A percentile compares a stretch with the other conserved stretches of the same genome.
Evolutionary conservation across 768 basidiomycete genomes (phyloP).

Genomic region (Lentinula edodes): DNA sequence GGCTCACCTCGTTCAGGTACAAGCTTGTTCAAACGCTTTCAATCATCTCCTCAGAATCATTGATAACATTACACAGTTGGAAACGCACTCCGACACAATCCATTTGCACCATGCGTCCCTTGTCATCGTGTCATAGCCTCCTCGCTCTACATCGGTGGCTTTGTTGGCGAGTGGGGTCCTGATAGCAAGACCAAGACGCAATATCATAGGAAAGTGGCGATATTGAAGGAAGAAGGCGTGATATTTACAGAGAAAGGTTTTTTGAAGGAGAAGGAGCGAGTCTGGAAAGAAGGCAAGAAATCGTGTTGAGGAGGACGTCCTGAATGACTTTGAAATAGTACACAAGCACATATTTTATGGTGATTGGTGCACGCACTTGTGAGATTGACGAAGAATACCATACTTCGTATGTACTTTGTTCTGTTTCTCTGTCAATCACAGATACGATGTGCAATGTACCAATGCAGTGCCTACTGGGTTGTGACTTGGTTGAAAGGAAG

Average conservation of each 20-base stretch:
- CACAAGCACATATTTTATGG: no score
- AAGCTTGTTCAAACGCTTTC: conserved; percentile 9
- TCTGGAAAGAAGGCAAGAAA: not conserved
- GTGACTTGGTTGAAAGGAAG: no score
- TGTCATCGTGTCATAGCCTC: conserved; percentile 70
- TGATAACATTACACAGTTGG: conserved; percentile 39
- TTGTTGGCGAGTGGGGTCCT: conserved; percentile 54
- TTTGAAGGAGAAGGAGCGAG: conserved; percentile 18
- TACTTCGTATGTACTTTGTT: no score
- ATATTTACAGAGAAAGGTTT: conserved; percentile 39
- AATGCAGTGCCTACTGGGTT: no score
- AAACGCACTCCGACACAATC: conserved; percentile 55
- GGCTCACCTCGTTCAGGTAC: conserved; percentile 64
- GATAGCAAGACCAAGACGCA: conserved; percentile 34
- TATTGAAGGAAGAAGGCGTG: conserved; percentile 51
- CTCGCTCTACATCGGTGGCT: conserved; percentile 56
- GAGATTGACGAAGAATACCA: no score
- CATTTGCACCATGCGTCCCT: conserved; percentile 62
- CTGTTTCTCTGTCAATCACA: no score
- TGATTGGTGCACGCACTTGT: no score
- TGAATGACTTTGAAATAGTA: no score
- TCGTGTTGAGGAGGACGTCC: no score
- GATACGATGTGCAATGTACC: no score
- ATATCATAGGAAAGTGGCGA: conserved; percentile 40
- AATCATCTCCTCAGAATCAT: not conserved